A percentile compares a stretch with the other conserved stretches of the same genome.
Evolutionary conservation across 352 stramenopile genomes (phyloP).

Genomic region (Phytophthora brassicae): DNA sequence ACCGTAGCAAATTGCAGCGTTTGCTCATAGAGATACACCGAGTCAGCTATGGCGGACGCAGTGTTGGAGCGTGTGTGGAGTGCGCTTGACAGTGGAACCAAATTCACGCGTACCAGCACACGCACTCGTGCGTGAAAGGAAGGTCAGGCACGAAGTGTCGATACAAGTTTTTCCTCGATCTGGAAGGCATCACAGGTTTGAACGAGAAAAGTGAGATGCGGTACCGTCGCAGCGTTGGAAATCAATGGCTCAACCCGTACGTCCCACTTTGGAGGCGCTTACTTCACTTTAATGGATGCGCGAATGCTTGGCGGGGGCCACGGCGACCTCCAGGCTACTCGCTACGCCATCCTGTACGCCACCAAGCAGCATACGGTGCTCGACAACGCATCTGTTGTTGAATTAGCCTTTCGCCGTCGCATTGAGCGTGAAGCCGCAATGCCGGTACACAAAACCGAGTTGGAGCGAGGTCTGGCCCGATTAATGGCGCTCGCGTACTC

Average conservation of each 20-base stretch:
- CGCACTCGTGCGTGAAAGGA: conserved; percentile 25
- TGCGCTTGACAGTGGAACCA: conserved; percentile 19
- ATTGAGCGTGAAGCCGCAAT: conserved; percentile 6
- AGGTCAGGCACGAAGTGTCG: conserved; percentile 15
- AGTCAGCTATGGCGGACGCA: neutral
- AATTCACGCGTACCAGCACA: conserved; percentile 19
- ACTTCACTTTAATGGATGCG: conserved; percentile 35
- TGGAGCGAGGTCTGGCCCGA: conserved; percentile 15
- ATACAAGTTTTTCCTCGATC: conserved; percentile 30
- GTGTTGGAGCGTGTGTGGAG: conserved; percentile 5
- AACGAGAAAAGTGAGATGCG: conserved; percentile 12
- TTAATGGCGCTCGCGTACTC: conserved; percentile 24
- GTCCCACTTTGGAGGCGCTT: conserved; percentile 22
- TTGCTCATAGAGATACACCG: conserved; percentile 3
- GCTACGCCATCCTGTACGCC: conserved; percentile 27
- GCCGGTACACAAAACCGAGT: neutral
- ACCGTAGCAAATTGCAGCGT: conserved; percentile 3
- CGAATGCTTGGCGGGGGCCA: conserved; percentile 17
- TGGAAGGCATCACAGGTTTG: conserved; percentile 5
- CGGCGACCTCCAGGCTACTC: conserved; percentile 11
- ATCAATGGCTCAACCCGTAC: conserved; percentile 33
- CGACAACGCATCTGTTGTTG: conserved; percentile 28
- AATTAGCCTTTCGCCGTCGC: conserved; percentile 20
- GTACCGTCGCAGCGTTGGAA: conserved; percentile 17
- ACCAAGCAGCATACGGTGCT: conserved; percentile 24